A percentile compares a stretch with the other conserved stretches of the same genome.
These are phyloP conservation scores for Fusarium virguliforme DNA, from an alignment of 2,329 filamentous ascomycete genomes.

Conservation along the genomic window DNA sequence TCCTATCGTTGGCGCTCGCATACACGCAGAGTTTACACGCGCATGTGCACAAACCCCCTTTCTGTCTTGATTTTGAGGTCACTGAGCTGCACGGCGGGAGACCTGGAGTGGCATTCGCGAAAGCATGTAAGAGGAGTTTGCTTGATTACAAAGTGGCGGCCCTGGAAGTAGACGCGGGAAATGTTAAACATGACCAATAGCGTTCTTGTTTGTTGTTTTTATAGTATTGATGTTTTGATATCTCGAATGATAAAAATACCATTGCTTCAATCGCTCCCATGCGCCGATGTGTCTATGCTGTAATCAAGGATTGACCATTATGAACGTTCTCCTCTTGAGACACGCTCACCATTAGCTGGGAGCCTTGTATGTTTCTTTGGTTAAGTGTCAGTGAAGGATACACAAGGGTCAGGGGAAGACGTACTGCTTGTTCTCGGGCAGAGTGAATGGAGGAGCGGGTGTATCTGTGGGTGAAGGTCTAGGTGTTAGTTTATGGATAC, in stretches of 20 bases:
- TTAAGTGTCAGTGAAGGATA: constrained; percentile 11
- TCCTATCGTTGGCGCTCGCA: constrained; percentile 41
- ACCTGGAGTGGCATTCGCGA: constrained; percentile 31
- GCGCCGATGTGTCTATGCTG: constrained; percentile 28
- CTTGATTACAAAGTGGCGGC: constrained; percentile 27
- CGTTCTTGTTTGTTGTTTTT: not conserved
- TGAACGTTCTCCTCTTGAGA: constrained; percentile 30
- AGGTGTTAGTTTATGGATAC: constrained; percentile 13
- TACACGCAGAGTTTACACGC: constrained; percentile 30
- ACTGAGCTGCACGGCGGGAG: constrained; percentile 30
- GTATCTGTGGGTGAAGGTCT: constrained; percentile 51
- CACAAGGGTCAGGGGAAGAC: constrained; percentile 10
- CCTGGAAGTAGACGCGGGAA: constrained; percentile 40
- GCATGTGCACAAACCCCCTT: constrained; percentile 34
- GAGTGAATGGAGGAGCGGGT: constrained; percentile 61
- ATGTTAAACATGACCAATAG: constrained; percentile 40
- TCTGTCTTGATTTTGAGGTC: constrained; percentile 31
- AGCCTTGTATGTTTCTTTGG: constrained; percentile 33
- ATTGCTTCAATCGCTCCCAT: constrained; percentile 26
- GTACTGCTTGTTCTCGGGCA: constrained; percentile 55
- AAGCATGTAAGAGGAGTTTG: constrained; percentile 42
- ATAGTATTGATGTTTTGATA: constrained; percentile 16
- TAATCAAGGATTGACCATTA: constrained; percentile 5
- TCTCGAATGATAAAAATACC: not conserved
- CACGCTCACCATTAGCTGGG: constrained; percentile 38